A percentile compares a stretch with the other conserved stretches of the same genome.
These are phyloP conservation scores for Beauveria bassiana DNA, from an alignment of 2,329 filamentous ascomycete species.

Conservation along the genomic window DNA sequence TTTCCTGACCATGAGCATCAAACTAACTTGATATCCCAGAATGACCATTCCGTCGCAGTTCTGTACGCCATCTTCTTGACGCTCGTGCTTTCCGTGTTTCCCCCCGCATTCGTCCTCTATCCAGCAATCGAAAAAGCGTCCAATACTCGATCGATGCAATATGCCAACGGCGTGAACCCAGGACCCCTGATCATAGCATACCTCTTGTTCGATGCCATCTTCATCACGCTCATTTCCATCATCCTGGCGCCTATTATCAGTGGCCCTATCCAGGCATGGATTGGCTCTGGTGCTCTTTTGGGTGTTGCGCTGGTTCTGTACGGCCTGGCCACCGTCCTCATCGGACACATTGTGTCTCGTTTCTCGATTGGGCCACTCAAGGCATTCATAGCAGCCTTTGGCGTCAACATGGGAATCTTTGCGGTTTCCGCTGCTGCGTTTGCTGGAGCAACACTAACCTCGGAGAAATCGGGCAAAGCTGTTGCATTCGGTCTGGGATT, in stretches of 20 bases:
- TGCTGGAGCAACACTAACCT: neutral
- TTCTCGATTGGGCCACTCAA: conserved; percentile 65
- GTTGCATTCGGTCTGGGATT: conserved; percentile 14
- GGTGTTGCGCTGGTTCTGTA: conserved; percentile 70
- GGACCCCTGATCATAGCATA: conserved; percentile 76
- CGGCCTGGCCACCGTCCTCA: conserved; percentile 62
- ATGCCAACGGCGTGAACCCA: conserved; percentile 76
- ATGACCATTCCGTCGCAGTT: conserved; percentile 13
- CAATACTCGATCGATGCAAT: conserved; percentile 72
- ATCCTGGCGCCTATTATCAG: conserved; percentile 37
- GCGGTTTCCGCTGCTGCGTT: conserved; percentile 12
- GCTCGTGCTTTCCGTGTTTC: conserved; percentile 59
- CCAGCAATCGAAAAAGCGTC: conserved; percentile 68
- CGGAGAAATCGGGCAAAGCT: conserved; percentile 11
- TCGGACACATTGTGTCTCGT: conserved; percentile 56
- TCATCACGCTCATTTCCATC: conserved; percentile 56
- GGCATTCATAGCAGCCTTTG: conserved; percentile 57
- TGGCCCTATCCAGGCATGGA: conserved; percentile 31
- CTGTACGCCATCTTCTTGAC: conserved; percentile 61
- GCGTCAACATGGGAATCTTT: conserved; percentile 57
- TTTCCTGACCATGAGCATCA: neutral
- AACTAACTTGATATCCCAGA: neutral
- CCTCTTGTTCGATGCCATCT: conserved; percentile 64
- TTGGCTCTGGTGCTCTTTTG: conserved; percentile 67
- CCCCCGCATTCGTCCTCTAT: conserved; percentile 66